Evolutionary conservation across 164 flowering plant genomes (phyloP).

Genomic region (Macadamia tetraphylla): DNA sequence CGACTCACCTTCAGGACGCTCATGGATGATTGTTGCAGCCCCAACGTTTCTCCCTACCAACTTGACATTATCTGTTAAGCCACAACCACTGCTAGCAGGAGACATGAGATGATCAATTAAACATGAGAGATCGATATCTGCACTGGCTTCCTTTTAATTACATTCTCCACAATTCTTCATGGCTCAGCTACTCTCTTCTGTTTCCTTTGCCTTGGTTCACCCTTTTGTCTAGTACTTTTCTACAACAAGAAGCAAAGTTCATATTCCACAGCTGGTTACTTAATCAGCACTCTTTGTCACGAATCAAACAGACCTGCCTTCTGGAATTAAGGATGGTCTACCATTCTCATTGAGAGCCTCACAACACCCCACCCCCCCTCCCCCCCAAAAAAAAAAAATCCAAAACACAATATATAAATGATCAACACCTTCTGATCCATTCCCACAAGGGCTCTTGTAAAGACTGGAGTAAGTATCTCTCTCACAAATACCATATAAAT

Average conservation of each 20-base stretch:
- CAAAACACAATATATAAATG: no score
- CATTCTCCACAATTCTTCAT: slow-evolving; percentile 3
- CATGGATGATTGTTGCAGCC: slow-evolving; percentile 37
- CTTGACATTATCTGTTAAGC: slow-evolving; percentile 19
- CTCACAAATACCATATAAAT: no score
- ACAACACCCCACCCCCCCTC: no score
- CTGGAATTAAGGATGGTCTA: no score
- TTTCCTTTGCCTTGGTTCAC: no score
- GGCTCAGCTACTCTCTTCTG: no score
- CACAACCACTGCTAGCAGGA: slow-evolving; percentile 7
- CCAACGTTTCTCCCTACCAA: slow-evolving; percentile 50
- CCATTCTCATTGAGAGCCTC: no score
- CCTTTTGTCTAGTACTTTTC: neutral
- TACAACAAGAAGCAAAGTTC: slow-evolving; percentile 7
- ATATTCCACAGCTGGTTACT: slow-evolving; percentile 10
- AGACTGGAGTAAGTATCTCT: no score
- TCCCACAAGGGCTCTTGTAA: no score
- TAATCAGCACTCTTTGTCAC: slow-evolving; percentile 8
- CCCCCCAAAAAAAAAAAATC: no score
- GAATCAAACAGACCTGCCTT: neutral
- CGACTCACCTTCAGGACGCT: slow-evolving; percentile 15
- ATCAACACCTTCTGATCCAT: no score
- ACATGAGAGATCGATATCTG: slow-evolving; percentile 7
- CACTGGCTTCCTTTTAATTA: slow-evolving; percentile 6
- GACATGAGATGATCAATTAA: slow-evolving; percentile 11